Percentiles rank a stretch among this genome's conserved stretches.
These are phyloP conservation scores for Podosphaera fusca DNA, from an alignment of 2,329 filamentous ascomycete species.

Conservation along the genomic window DNA sequence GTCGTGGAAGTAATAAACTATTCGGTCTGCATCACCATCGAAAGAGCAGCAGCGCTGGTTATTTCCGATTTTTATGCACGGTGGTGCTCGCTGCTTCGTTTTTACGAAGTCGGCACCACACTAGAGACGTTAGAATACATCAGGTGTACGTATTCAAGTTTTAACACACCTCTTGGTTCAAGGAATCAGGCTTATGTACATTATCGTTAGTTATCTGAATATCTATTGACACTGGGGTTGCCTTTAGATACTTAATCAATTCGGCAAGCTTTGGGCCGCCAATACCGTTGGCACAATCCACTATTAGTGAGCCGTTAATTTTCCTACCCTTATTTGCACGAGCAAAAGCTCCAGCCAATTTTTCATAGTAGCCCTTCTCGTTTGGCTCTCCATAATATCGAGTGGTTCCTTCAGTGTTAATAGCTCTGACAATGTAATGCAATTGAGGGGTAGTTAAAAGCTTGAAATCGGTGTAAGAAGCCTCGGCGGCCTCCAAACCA, in stretches of 20 bases:
- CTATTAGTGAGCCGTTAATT: conserved; percentile 49
- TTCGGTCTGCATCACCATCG: conserved; percentile 83
- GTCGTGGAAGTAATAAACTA: conserved; percentile 88
- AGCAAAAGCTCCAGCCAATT: conserved; percentile 66
- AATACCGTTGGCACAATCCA: conserved; percentile 93
- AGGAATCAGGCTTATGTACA: conserved; percentile 64
- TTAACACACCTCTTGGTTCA: conserved; percentile 54
- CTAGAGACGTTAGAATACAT: conserved; percentile 20
- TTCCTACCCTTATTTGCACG: conserved; percentile 58
- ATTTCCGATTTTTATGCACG: conserved; percentile 51
- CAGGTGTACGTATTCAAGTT: background rate
- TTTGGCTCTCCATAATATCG: conserved; percentile 74
- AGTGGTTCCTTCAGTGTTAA: conserved; percentile 76
- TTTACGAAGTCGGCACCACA: conserved; percentile 96
- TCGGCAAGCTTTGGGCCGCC: conserved; percentile 78
- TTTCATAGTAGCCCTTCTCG: conserved; percentile 86
- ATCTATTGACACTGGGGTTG: conserved; percentile 43
- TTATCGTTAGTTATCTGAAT: conserved; percentile 84
- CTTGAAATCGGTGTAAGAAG: conserved; percentile 64
- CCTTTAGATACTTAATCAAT: conserved; percentile 60
- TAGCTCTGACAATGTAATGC: conserved; percentile 84
- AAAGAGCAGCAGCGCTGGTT: conserved; percentile 71
- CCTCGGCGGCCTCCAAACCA: conserved; percentile 52
- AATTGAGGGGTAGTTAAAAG: conserved; percentile 92
- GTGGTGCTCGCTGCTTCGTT: conserved; percentile 79